A percentile compares a stretch with the other conserved stretches of the same genome.
These are phyloP conservation scores for Sporothrix pallida DNA, from an alignment of 2,329 filamentous ascomycete species.

Conservation along the genomic window DNA sequence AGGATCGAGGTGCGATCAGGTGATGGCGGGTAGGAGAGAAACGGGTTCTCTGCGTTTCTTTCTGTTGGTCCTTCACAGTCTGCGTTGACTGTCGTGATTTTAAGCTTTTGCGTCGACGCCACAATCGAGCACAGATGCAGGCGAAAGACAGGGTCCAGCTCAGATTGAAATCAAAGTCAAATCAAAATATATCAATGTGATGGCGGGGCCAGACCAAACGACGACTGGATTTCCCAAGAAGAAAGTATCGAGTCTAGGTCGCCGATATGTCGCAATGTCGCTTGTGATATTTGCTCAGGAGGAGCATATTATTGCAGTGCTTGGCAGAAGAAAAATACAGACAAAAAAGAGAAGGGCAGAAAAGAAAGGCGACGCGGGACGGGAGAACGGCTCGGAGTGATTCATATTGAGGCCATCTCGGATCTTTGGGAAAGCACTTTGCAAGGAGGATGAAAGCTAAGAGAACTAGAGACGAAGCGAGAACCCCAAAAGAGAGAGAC, in stretches of 20 bases:
- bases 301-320: neutral
- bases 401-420: conserved; percentile 15
- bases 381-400: conserved; percentile 15
- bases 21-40: neutral
- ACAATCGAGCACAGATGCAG: neutral
- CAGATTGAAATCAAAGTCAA: no score
- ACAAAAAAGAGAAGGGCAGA: neutral
- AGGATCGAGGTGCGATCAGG: neutral
- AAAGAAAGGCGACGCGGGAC: conserved; percentile 16
- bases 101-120: neutral
- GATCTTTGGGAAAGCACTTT: neutral
- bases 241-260: no score
- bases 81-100: neutral
- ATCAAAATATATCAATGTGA: no score
- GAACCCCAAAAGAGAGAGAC: neutral
- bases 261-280: no score
- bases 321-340: neutral
- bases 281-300: no score
- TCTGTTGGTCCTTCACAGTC: neutral
- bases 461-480: neutral
- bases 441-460: neutral
- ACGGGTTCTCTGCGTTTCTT: no score
- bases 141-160: no score
- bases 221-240: no score
- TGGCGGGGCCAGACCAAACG: no score